Percentiles rank a stretch among this genome's conserved stretches.
Conservation (phyloP, 2,329 filamentous ascomycete species). For the Pyrenophora tritici-repentis region DNA sequence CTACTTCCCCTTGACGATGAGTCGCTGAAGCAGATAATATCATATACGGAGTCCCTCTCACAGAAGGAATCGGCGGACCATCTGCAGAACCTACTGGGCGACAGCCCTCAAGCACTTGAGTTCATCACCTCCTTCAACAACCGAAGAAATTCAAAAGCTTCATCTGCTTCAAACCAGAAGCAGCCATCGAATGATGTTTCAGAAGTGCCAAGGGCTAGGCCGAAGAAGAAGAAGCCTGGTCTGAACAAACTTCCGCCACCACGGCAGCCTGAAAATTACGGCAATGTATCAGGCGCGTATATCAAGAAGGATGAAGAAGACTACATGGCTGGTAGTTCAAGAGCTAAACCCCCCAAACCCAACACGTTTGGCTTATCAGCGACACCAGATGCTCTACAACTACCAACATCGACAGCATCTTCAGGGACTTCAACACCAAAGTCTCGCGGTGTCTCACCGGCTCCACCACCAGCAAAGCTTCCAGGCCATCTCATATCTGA, state of each 20-base stretch:
- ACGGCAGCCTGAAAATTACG: constrained; percentile 61
- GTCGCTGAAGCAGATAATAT: constrained; percentile 80
- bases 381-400: constrained; percentile 55
- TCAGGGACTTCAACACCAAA: constrained; percentile 43
- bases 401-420: constrained; percentile 29
- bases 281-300: constrained; percentile 71
- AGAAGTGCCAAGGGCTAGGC: constrained; percentile 42
- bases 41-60: constrained; percentile 77
- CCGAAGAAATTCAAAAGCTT: constrained; percentile 53
- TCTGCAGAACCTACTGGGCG: constrained; percentile 85
- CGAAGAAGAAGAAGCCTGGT: constrained; percentile 49
- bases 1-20: constrained; percentile 85
- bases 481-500: constrained; percentile 85
- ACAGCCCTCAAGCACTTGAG: constrained; percentile 74
- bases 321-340: constrained; percentile 64
- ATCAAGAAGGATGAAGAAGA: constrained; percentile 75
- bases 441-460: constrained; percentile 49
- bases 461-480: constrained; percentile 55
- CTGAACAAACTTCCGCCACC: constrained; percentile 49
- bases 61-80: constrained; percentile 80
- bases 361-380: constrained; percentile 52
- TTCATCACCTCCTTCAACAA: constrained; percentile 79
- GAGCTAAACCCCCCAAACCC: constrained; percentile 46
- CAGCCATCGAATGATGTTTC: constrained; percentile 28
- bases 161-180: constrained; percentile 20